A percentile compares a stretch with the other conserved stretches of the same genome.
phyloP scores from a whole-genome alignment of 371 early-diverging fungal genomes.

The Mucor piriformis region DNA sequence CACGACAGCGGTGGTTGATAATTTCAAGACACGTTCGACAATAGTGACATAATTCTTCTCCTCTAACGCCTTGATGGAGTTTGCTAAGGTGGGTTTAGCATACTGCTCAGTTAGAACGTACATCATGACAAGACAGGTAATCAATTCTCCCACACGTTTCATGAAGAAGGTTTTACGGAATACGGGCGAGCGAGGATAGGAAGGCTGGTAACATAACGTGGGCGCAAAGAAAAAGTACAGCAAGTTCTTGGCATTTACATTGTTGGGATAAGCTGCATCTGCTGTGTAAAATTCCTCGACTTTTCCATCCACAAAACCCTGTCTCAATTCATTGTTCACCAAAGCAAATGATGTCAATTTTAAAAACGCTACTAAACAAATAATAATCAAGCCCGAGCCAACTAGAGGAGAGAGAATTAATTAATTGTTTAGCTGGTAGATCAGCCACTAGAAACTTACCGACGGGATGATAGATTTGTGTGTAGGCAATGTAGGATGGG shows the following conservation, averaged over 20 bases:
- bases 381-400: constrained; percentile 63
- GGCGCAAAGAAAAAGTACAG: constrained; percentile 84
- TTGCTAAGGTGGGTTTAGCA: constrained; percentile 83
- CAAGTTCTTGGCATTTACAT: constrained; percentile 70
- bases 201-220: constrained; percentile 88
- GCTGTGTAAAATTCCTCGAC: constrained; percentile 49
- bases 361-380: constrained; percentile 68
- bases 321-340: constrained; percentile 70
- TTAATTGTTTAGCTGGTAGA: neutral
- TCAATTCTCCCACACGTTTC: constrained; percentile 76
- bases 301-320: constrained; percentile 39
- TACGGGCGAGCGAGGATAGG: constrained; percentile 75
- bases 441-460: constrained; percentile 26
- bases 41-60: constrained; percentile 66
- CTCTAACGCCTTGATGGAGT: constrained; percentile 77
- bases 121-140: constrained; percentile 71
- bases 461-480: constrained; percentile 73
- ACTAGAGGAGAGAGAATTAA: constrained; percentile 30
- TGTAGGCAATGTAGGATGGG: constrained; percentile 73
- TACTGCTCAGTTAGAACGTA: constrained; percentile 84
- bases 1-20: constrained; percentile 77
- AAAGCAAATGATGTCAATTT: constrained; percentile 83
- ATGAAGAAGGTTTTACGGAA: constrained; percentile 78
- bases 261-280: constrained; percentile 72
- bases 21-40: constrained; percentile 84